A percentile compares a stretch with the other conserved stretches of the same genome.
These are phyloP conservation scores for Zea mays DNA, from an alignment of 176 grass and related monocot species.

Conservation along the genomic window Zm-B73-REFERENCE-NAM-5.0 NC_050103.1:4689001-4689500, in stretches of 20 bases:
- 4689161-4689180: slow-evolving; percentile 87
- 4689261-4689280: slow-evolving; percentile 63
- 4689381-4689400: background rate
- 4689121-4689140: slow-evolving; percentile 62
- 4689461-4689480: slow-evolving; percentile 74
- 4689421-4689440: slow-evolving; percentile 1
- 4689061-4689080: no score
- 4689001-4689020: background rate
- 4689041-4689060: background rate
- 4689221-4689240: slow-evolving; percentile 76
- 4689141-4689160: slow-evolving; percentile 71
- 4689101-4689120: slow-evolving; percentile 60
- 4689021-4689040: background rate
- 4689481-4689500: slow-evolving; percentile 88
- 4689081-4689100: slow-evolving; percentile 74
- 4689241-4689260: slow-evolving; percentile 75
- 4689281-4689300: background rate
- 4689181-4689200: slow-evolving; percentile 70
- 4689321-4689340: background rate
- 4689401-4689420: slow-evolving; percentile 2
- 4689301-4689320: slow-evolving; percentile 27
- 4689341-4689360: background rate
- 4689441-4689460: slow-evolving; percentile 64
- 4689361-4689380: background rate
- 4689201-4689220: slow-evolving; percentile 72